Percentiles rank a stretch among this genome's conserved stretches.
These are phyloP conservation scores for Bipolaris bicolor DNA, from an alignment of 2,329 filamentous ascomycete genomes.

Conservation along the genomic window DNA sequence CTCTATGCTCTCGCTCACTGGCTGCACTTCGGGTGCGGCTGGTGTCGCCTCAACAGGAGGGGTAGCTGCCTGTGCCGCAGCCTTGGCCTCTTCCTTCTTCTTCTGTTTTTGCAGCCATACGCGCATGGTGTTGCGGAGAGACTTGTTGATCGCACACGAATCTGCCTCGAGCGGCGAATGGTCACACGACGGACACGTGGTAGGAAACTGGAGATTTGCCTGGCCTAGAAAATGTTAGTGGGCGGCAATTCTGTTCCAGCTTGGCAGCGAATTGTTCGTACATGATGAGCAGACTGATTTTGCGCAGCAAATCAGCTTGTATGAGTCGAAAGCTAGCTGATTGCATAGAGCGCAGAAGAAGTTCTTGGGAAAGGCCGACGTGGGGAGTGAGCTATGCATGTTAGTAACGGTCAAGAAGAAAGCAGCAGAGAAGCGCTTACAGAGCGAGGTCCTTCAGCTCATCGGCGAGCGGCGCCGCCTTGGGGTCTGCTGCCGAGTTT, in stretches of 20 bases:
- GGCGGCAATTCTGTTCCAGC: neutral
- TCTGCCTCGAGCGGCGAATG: constrained; percentile 86
- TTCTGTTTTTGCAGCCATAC: constrained; percentile 95
- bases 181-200: constrained; percentile 88
- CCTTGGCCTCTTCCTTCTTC: constrained; percentile 50
- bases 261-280: constrained; percentile 55
- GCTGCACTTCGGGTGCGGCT: constrained; percentile 29
- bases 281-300: constrained; percentile 91
- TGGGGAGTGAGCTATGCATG: constrained; percentile 68
- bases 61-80: constrained; percentile 38
- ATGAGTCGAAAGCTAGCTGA: constrained; percentile 87
- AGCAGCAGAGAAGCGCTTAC: constrained; percentile 19
- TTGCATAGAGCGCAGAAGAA: constrained; percentile 93
- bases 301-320: constrained; percentile 91
- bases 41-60: constrained; percentile 31
- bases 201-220: constrained; percentile 66
- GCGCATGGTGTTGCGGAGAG: constrained; percentile 87
- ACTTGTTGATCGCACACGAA: constrained; percentile 87
- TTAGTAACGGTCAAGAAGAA: constrained; percentile 17
- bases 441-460: constrained; percentile 43
- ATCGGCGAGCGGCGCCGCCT: constrained; percentile 42
- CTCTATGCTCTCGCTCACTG: constrained; percentile 29
- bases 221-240: constrained; percentile 34
- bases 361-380: constrained; percentile 93
- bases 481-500: constrained; percentile 34